phyloP scores from a whole-genome alignment of 345 rosid genomes.

The Psidium guajava region DNA sequence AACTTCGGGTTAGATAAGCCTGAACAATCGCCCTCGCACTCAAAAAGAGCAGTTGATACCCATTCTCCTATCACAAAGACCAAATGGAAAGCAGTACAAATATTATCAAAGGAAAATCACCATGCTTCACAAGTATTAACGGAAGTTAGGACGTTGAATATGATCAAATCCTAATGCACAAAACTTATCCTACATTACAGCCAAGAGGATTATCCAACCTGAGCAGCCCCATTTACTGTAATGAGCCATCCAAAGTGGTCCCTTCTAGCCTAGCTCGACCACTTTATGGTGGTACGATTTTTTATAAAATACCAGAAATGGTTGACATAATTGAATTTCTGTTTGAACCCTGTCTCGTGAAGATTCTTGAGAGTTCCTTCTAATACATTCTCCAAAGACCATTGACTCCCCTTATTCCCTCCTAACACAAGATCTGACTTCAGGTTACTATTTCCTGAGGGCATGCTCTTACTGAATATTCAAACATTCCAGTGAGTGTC shows the following conservation, averaged over 20 bases:
- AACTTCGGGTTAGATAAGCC: slow-evolving; percentile 81
- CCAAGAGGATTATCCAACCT: not conserved
- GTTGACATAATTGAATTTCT: not conserved
- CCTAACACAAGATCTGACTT: not conserved
- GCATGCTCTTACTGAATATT: not conserved
- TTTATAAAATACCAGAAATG: not conserved
- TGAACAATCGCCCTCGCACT: slow-evolving; percentile 97
- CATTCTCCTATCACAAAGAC: slow-evolving; percentile 63
- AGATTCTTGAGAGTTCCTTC: not conserved
- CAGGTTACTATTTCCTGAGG: not conserved
- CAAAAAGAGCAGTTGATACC: slow-evolving; percentile 85
- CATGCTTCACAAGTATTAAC: not conserved
- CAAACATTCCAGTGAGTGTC: not conserved
- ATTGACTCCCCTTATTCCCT: not conserved
- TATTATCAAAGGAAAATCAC: not conserved
- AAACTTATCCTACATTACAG: not conserved
- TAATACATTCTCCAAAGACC: not conserved
- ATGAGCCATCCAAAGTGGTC: not conserved
- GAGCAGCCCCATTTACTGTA: not conserved
- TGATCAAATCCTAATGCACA: not conserved
- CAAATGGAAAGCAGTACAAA: not conserved
- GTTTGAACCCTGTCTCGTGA: not conserved
- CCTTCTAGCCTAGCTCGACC: not conserved
- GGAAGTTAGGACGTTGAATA: not conserved
- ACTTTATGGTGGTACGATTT: not conserved